phyloP scores from a whole-genome alignment of 2,329 filamentous ascomycete genomes.

The Fusarium nematophilum region DNA sequence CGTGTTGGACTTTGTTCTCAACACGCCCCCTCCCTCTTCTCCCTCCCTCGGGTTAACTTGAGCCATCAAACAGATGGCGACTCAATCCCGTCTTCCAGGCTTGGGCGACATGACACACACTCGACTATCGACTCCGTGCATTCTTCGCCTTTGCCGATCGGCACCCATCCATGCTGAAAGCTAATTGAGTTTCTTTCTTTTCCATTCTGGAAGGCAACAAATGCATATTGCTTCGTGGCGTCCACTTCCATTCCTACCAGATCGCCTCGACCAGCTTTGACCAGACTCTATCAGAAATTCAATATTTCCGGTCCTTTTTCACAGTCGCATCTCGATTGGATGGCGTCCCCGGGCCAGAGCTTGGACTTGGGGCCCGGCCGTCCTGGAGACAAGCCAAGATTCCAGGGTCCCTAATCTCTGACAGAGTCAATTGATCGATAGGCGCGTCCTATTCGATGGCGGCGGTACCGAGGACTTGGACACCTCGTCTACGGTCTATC shows the following conservation, averaged over 20 bases:
- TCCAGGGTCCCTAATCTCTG: background rate
- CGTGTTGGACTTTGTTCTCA: background rate
- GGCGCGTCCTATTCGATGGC: constrained; percentile 22
- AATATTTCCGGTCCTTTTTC: constrained; percentile 1
- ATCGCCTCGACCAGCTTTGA: constrained; percentile 12
- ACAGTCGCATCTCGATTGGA: no score
- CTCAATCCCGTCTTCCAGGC: constrained; percentile 14
- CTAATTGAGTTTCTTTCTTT: no score
- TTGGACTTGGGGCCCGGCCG: no score
- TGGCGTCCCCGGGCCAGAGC: no score
- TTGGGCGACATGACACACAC: constrained; percentile 18
- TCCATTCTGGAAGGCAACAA: background rate
- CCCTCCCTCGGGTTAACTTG: constrained; percentile 7
- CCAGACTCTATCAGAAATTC: constrained; percentile 13
- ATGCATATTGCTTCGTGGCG: constrained; percentile 17
- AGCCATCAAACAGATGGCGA: constrained; percentile 10
- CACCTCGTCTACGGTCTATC: constrained; percentile 33
- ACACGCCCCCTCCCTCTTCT: constrained; percentile 10
- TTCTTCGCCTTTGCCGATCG: background rate
- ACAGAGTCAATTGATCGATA: constrained; percentile 1
- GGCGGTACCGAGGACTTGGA: constrained; percentile 15
- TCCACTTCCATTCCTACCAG: constrained; percentile 23
- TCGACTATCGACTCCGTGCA: background rate
- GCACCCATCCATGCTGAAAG: background rate
- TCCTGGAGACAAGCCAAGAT: constrained; percentile 19